Base-by-base conservation (phyloP, 345 rosid species). In the Abelmoschus esculentus region DNA sequence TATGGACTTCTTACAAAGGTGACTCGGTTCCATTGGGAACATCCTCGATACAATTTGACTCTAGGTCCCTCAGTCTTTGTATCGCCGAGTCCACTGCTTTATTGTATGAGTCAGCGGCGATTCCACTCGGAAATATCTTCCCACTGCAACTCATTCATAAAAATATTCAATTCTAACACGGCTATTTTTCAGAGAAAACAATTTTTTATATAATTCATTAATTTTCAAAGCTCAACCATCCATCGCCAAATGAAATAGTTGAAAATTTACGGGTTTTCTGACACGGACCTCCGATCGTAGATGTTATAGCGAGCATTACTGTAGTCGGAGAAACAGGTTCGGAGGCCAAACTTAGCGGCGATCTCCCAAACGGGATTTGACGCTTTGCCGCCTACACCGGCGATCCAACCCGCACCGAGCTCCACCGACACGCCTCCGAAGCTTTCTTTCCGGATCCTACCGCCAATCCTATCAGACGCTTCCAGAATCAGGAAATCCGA, bases 391-490 rank as follows among this genome's bases (percentile, higher is more conserved):
- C 99, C 99, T 56, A 95, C 99, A 19, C 99, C 99, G 47, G 90
- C 99, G 34, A 95, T 85, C 99, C 99, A 95, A 49, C 99, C 99
- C 34, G 99, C 99, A 1, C 97, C 99, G 12, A 95, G 86, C 85
- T 95, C 99, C 73, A 87, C 97, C 71, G 93, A 72, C 67, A 91
- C 87, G 74, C 90, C 96, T 14, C 93, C 96, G 78, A 95, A 95
- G 6, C 61, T 73, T 74, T 91, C 86, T 56, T 95, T 89, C 4
- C 83, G 83, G 71, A 95, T 79, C 83, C 99, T 83, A 40, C 99
- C 99, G 1, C 99, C 99, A 70, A 95, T 86, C 61, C 96, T 88
- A 60, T 88, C 96, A 42, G 97, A 82, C 9, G 99, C 99, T 61
- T 95, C 99, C 42, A 95, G 73, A 52, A 95, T 86, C 75, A 90